Percentiles rank a stretch among this genome's conserved stretches.
Evolutionary conservation across 495 filamentous ascomycete genomes (phyloP).

Genomic region (Neurospora sublineolata): DNA sequence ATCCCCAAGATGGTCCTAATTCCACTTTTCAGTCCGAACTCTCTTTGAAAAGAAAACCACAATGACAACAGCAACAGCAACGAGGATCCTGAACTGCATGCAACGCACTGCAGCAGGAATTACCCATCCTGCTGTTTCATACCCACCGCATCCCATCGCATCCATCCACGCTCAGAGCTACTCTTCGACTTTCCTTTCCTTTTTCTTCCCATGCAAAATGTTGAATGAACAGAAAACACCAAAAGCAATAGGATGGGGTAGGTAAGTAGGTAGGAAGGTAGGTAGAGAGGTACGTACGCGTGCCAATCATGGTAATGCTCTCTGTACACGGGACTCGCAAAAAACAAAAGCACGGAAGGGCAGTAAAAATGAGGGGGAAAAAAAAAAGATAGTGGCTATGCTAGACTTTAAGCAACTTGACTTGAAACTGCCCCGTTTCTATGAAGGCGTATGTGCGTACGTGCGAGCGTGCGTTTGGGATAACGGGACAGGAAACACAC

Average conservation of each 20-base stretch:
- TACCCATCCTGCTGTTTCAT: background rate
- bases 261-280: background rate
- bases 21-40: background rate
- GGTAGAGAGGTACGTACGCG: background rate
- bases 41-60: background rate
- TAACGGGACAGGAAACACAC: background rate
- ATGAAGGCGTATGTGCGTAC: background rate
- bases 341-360: background rate
- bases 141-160: background rate
- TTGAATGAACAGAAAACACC: background rate
- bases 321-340: background rate
- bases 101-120: background rate
- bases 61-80: background rate
- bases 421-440: background rate
- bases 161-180: background rate
- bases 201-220: background rate
- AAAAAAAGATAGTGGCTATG: background rate
- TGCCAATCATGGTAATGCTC: background rate
- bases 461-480: background rate
- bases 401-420: background rate
- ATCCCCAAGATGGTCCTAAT: background rate
- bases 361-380: background rate
- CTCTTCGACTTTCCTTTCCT: background rate
- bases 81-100: background rate
- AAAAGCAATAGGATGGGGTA: background rate